Percentiles rank a stretch among this genome's conserved stretches.
These are phyloP conservation scores for Malus hybrid DNA, from an alignment of 331 rosid species.

Conservation along the genomic window DNA sequence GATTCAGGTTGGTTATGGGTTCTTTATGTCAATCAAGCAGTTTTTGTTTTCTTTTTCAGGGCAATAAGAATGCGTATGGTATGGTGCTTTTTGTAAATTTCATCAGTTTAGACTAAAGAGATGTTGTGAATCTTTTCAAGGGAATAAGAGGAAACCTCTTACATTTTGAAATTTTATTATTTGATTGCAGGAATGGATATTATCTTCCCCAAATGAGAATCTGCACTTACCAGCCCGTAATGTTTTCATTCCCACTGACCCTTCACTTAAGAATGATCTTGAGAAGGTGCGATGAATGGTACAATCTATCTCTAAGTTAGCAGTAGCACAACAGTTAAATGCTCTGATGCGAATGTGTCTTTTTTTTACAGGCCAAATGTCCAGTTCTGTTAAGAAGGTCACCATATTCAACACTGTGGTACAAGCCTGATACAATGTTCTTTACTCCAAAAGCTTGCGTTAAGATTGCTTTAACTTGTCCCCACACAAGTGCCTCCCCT, in stretches of 20 bases:
- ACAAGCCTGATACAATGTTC: conserved; percentile 79
- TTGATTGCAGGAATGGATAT: conserved; percentile 70
- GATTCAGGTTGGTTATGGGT: conserved; percentile 50
- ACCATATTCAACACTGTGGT: conserved; percentile 68
- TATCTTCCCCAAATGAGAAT: conserved; percentile 57
- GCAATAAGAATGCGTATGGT: background rate
- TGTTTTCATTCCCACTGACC: conserved; percentile 71
- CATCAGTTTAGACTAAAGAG: background rate
- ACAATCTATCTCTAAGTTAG: background rate
- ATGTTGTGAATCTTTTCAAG: background rate
- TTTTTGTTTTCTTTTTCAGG: background rate
- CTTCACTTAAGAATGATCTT: conserved; percentile 51
- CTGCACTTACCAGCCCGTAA: conserved; percentile 77
- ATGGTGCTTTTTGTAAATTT: conserved; percentile 6
- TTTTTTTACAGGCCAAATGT: conserved; percentile 58
- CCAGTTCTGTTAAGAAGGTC: conserved; percentile 69
- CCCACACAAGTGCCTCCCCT: conserved; percentile 70
- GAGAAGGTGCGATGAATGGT: conserved; percentile 46
- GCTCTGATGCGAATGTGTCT: conserved; percentile 20
- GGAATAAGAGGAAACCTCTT: background rate
- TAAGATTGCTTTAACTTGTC: conserved; percentile 73
- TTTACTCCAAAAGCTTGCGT: conserved; percentile 77
- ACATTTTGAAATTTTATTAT: background rate
- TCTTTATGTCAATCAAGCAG: background rate
- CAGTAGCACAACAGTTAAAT: background rate